phyloP scores from a whole-genome alignment of 441 rosid species.

The Populus tomentosa region DNA sequence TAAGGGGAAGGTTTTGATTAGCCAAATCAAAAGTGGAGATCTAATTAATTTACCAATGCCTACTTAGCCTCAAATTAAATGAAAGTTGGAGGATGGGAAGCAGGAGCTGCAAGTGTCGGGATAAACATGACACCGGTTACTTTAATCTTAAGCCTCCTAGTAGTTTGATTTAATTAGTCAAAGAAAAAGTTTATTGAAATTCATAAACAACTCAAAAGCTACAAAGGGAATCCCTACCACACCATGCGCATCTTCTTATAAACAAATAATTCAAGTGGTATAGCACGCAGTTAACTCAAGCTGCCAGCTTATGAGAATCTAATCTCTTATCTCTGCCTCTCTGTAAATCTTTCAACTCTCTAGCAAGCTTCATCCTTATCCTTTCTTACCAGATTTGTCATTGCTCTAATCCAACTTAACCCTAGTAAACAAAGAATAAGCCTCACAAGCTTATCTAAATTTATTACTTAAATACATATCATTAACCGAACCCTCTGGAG shows the following conservation, averaged over 20 bases:
- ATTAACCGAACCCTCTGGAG: conserved; percentile 3
- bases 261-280: conserved; percentile 7
- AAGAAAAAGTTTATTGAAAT: conserved; percentile 21
- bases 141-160: conserved; percentile 8
- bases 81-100: conserved; percentile 48
- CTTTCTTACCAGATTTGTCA: conserved; percentile 21
- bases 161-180: conserved; percentile 6
- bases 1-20: conserved; percentile 17
- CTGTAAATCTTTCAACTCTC: background rate
- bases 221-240: conserved; percentile 28
- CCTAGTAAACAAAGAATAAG: conserved; percentile 10
- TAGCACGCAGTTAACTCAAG: conserved; percentile 20
- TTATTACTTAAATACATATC: conserved; percentile 7
- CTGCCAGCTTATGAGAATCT: conserved; percentile 28
- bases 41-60: conserved; percentile 6
- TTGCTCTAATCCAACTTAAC: conserved; percentile 26
- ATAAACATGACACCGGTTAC: conserved; percentile 37
- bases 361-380: conserved; percentile 45
- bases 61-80: conserved; percentile 14
- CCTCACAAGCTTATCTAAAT: background rate
- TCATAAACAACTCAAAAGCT: conserved; percentile 34
- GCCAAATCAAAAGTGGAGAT: conserved; percentile 21
- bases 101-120: conserved; percentile 44
- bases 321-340: conserved; percentile 18
- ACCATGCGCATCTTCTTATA: conserved; percentile 40